Percentiles rank a stretch among this genome's conserved stretches.
These are phyloP conservation scores for Orobanche coerulescens DNA, from an alignment of 257 asterid genomes.

Conservation along the genomic window DNA sequence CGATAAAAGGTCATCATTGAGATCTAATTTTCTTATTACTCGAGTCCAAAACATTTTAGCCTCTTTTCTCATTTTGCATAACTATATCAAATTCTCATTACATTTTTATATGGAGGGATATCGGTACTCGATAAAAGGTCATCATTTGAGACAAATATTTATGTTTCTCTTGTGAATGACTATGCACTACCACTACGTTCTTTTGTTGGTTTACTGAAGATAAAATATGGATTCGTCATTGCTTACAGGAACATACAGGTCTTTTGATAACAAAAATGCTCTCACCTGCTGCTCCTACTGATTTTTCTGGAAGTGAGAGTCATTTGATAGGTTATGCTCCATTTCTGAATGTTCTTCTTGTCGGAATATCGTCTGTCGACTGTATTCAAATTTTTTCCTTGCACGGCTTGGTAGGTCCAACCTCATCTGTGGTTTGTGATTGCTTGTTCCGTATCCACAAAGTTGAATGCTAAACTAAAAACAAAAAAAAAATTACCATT, in stretches of 20 bases:
- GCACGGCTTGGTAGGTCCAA: slow-evolving; percentile 91
- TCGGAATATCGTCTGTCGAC: slow-evolving; percentile 75
- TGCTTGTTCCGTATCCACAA: slow-evolving; percentile 13
- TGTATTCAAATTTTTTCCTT: slow-evolving; percentile 75
- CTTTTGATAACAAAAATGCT: slow-evolving; percentile 72
- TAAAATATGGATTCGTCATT: slow-evolving; percentile 17
- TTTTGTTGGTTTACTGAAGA: slow-evolving; percentile 5
- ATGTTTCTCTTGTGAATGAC: not conserved
- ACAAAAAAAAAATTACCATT: not conserved
- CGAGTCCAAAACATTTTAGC: not conserved
- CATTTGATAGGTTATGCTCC: slow-evolving; percentile 82
- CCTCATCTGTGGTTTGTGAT: slow-evolving; percentile 20
- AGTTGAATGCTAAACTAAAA: not conserved
- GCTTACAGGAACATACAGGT: slow-evolving; percentile 76
- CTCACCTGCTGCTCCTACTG: slow-evolving; percentile 68
- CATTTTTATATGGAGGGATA: slow-evolving; percentile 11
- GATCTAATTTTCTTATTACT: slow-evolving; percentile 5
- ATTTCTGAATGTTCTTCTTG: slow-evolving; percentile 73
- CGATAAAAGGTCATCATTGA: no score
- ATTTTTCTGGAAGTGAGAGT: slow-evolving; percentile 68
- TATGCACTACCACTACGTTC: slow-evolving; percentile 10
- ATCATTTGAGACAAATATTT: slow-evolving; percentile 9
- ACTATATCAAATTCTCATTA: slow-evolving; percentile 3
- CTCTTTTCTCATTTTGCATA: slow-evolving; percentile 11
- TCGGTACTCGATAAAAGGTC: not conserved